Conservation (phyloP, 441 rosid genomes). For the California macrophylla region DNA sequence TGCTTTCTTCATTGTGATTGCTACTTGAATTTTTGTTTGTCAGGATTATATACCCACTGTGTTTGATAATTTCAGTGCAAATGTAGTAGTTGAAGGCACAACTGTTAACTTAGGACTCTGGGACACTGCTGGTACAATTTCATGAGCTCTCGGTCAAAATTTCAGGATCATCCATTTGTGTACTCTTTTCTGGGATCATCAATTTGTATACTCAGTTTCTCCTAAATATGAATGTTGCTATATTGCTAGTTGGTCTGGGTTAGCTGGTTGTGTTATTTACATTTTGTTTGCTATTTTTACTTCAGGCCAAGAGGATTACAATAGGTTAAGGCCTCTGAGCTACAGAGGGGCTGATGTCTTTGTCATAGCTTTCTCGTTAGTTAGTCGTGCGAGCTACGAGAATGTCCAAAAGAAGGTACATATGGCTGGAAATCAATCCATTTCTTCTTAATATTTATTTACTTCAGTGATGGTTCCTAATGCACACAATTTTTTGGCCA, state of each 20-base stretch:
- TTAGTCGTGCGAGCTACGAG: not conserved
- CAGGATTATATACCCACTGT: conserved; percentile 98
- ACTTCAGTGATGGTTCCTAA: conserved; percentile 41
- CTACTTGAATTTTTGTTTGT: conserved; percentile 5
- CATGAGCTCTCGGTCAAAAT: not conserved
- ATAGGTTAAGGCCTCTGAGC: not conserved
- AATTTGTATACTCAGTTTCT: not conserved
- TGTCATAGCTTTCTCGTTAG: not conserved
- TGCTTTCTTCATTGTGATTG: not conserved
- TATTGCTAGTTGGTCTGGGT: not conserved
- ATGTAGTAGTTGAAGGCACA: conserved; percentile 79
- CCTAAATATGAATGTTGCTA: not conserved
- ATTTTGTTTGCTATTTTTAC: not conserved
- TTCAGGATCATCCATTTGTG: not conserved
- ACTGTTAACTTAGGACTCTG: conserved; percentile 90
- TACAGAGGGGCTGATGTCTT: not conserved
- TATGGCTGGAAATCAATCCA: not conserved
- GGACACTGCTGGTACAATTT: conserved; percentile 90
- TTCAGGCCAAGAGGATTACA: not conserved
- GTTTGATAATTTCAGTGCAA: conserved; percentile 96
- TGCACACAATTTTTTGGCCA: conserved; percentile 22
- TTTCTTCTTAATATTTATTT: not conserved
- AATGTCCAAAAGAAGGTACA: conserved; percentile 16
- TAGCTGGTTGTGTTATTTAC: not conserved
- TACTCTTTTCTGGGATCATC: conserved; percentile 11